Evolutionary conservation across 2,329 filamentous ascomycete species (phyloP).

Genomic region (Nigrospora sphaerica): DNA sequence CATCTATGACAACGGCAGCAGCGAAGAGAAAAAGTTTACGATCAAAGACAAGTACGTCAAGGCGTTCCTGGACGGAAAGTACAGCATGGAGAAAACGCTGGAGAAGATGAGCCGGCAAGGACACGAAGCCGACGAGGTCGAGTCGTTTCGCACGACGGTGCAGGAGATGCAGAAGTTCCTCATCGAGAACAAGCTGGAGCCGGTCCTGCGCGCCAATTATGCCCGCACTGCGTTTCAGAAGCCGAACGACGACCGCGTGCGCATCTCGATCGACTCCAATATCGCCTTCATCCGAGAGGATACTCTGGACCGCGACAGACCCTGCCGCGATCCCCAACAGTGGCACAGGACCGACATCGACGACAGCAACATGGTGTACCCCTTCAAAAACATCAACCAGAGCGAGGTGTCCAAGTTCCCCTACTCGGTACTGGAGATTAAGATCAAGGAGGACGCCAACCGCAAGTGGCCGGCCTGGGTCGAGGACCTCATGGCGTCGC

Average conservation of each 20-base stretch:
- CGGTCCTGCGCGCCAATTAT: constrained; percentile 86
- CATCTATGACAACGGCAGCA: constrained; percentile 67
- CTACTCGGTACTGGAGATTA: constrained; percentile 87
- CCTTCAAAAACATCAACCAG: constrained; percentile 80
- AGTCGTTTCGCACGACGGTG: constrained; percentile 64
- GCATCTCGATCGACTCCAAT: constrained; percentile 89
- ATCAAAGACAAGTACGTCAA: constrained; percentile 95
- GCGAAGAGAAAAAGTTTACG: constrained; percentile 70
- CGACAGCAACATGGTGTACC: constrained; percentile 71
- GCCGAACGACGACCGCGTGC: constrained; percentile 80
- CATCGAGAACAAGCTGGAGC: constrained; percentile 68
- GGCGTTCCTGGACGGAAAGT: constrained; percentile 77
- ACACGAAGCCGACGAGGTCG: constrained; percentile 57
- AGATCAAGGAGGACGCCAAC: constrained; percentile 61
- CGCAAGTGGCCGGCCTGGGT: constrained; percentile 78
- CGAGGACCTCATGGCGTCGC: constrained; percentile 83
- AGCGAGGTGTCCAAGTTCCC: constrained; percentile 90
- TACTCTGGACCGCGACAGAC: constrained; percentile 71
- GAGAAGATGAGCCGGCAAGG: constrained; percentile 79
- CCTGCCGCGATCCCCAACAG: constrained; percentile 77
- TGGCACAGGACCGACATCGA: constrained; percentile 95
- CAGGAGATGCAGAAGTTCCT: constrained; percentile 75
- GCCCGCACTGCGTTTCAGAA: constrained; percentile 94
- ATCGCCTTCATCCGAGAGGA: constrained; percentile 79
- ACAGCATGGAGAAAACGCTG: constrained; percentile 86